Base-by-base conservation (phyloP, 1,139 yeast species). In the Zygosaccharomyces sapae region DNA sequence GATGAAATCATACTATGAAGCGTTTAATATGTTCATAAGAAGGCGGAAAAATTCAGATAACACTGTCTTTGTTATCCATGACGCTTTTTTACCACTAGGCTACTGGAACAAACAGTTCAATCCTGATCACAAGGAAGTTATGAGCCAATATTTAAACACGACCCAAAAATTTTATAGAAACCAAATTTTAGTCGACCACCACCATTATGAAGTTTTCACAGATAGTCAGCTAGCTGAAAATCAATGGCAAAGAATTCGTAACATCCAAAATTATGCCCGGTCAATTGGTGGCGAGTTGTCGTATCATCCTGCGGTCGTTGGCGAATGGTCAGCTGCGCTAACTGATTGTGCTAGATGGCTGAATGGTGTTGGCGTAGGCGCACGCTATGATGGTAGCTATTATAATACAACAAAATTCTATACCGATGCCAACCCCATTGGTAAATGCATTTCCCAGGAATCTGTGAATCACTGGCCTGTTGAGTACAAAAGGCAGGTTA, bases 311-410 rank as follows among this genome's bases (percentile, higher is more conserved):
- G 75, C 77, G 1, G 64, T 81, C 3, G 75, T 79, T 27, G 87
- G 86, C 9, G 87, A 81, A 62, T 80, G 81, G 80, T 73, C 80
- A 19, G 83, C 79, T 18, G 84, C 84, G 0, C 66, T 80, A 16
- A 80, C 86, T 0, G 87, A 81, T 56, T 81, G 86, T 63, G 76
- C 84, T 1, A 75, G 74, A 24, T 81, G 85, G 86, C 58, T 81
- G 31, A 81, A 81, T 57, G 85, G 86, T 42, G 75, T 79, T 5
- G 77, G 75, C 2, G 67, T 76, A 43, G 86, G 85, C 9, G 69
- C 84, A 1, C 70, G 86, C 50, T 81, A 72, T 57, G 84, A 78
- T 48, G 77, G 79, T 9, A 69, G 82, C 1, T 68, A 70, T 57
- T 63, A 58, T 47, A 72, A 70, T 40, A 65, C 69, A 19, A 63